Evolutionary conservation across 768 basidiomycete species (phyloP), one percentile per base, ranked within the genome.

Genomic region (Nevesoporus exiguus): DNA sequence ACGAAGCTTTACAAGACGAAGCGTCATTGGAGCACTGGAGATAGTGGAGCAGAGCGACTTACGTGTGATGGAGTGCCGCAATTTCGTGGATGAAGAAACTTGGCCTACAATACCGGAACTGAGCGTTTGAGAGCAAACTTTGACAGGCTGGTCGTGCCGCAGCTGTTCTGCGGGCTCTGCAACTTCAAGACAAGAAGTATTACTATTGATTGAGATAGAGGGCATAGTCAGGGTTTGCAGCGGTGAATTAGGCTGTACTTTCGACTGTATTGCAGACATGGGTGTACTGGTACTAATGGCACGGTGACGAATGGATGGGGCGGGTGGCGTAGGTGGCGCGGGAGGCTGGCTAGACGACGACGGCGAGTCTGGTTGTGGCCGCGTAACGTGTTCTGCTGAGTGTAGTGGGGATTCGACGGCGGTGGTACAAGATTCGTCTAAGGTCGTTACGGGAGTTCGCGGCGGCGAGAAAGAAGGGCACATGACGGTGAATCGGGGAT

Each of bases 401-500:
- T 47, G 51, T 29, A 22, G 3, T 8, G 56, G 37, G 25, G 55
- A 59, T 48, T 46, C 44, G 55, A 54, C 43, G 47, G 49, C 48
- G 47, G 24, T 39, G 45, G 55, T 50, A 40, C 47, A 39, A 14
- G 48, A 48, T 54, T 55, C 52, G 54, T 60, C 60, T 37, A 49
- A 39, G 33, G 46, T 63, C 54, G 56, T 59, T 37, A 61, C 59
- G 61, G 60, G 55, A 47, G 61, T 44, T 55, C 64, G 68, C 52
- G 64, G 54, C 48, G 66, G 65, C 39, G 59, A 58, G 57, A 62
- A 67, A 53, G 57, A 61, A 56, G 50, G 33, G 43, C 44, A 53
- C 70, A 71, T 71, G 56, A 54, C 25, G 59, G 64, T 37, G 65
- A 58, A 65, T 69, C 67, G 55, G 60, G 56, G 51, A 58, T 17